Evolutionary conservation across 1,139 yeast species (phyloP).

Genomic region (Petasospora rhodanensis): DNA sequence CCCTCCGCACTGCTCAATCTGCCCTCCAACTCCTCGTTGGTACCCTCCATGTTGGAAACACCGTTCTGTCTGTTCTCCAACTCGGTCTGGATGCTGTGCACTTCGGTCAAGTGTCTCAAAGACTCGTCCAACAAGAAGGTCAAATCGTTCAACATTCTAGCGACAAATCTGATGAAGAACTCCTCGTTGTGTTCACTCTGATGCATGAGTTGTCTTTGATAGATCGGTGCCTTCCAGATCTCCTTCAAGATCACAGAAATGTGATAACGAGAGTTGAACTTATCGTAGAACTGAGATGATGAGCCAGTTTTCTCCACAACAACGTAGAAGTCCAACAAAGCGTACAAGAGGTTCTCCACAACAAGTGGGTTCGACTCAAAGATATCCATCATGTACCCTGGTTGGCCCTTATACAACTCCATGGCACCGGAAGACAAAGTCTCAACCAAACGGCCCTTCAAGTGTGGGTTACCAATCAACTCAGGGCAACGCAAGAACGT

Average conservation of each 20-base stretch:
- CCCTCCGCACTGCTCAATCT: conserved; percentile 62
- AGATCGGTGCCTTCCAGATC: conserved; percentile 71
- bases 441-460: conserved; percentile 81
- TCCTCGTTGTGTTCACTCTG: conserved; percentile 68
- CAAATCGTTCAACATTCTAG: conserved; percentile 90
- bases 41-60: conserved; percentile 43
- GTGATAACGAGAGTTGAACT: conserved; percentile 85
- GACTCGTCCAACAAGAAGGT: conserved; percentile 92
- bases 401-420: conserved; percentile 51
- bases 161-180: conserved; percentile 87
- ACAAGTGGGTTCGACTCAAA: conserved; percentile 64
- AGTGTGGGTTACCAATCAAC: conserved; percentile 85
- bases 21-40: conserved; percentile 52
- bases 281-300: conserved; percentile 91
- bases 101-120: conserved; percentile 68
- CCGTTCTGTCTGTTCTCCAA: conserved; percentile 37
- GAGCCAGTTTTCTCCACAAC: conserved; percentile 97
- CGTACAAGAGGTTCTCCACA: conserved; percentile 64
- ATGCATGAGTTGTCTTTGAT: conserved; percentile 60
- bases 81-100: conserved; percentile 71
- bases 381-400: conserved; percentile 70
- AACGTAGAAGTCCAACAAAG: conserved; percentile 84
- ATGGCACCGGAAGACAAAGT: conserved; percentile 72
- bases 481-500: conserved; percentile 81
- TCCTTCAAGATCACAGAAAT: conserved; percentile 80